Conservation (phyloP, 164 flowering plant species). For the Vitis rupestris region DNA sequence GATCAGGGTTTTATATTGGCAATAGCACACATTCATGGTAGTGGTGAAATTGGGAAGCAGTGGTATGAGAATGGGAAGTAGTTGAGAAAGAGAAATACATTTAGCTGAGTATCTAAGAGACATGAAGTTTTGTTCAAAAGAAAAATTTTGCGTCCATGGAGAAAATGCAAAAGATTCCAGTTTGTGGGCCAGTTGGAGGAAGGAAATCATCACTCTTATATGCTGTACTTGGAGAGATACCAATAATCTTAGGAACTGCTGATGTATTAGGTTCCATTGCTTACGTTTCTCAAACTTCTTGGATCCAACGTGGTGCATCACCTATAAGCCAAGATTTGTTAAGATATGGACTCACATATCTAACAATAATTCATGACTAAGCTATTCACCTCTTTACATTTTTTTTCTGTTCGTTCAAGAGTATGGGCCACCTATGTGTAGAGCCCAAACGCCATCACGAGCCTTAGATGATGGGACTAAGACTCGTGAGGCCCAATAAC, state of each 20-base stretch:
- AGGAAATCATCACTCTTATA: slow-evolving; percentile 79
- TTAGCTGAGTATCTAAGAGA: slow-evolving; percentile 79
- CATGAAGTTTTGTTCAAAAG: slow-evolving; percentile 70
- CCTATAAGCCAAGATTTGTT: too few species aligned
- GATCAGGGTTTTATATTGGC: slow-evolving; percentile 84
- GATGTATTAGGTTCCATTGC: slow-evolving; percentile 61
- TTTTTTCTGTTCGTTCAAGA: too few species aligned
- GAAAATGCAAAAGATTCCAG: slow-evolving; percentile 91
- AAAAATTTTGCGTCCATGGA: slow-evolving; percentile 77
- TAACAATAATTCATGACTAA: too few species aligned
- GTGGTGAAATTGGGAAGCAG: slow-evolving; percentile 98
- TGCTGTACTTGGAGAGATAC: slow-evolving; percentile 87
- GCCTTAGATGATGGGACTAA: too few species aligned
- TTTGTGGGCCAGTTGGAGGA: slow-evolving; percentile 89
- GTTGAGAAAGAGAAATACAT: slow-evolving; percentile 83
- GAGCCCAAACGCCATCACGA: too few species aligned
- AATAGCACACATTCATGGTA: slow-evolving; percentile 93
- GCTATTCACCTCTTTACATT: too few species aligned
- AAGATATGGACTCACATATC: too few species aligned
- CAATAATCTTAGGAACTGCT: slow-evolving; percentile 67
- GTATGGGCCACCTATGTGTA: too few species aligned
- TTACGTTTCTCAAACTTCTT: slow-evolving; percentile 81
- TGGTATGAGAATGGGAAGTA: slow-evolving; percentile 95
- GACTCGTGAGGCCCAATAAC: too few species aligned
- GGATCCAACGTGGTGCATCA: slow-evolving; percentile 75